Evolutionary conservation across 2,329 filamentous ascomycete genomes (phyloP).

Genomic region (Fusarium pseudocircinatum): DNA sequence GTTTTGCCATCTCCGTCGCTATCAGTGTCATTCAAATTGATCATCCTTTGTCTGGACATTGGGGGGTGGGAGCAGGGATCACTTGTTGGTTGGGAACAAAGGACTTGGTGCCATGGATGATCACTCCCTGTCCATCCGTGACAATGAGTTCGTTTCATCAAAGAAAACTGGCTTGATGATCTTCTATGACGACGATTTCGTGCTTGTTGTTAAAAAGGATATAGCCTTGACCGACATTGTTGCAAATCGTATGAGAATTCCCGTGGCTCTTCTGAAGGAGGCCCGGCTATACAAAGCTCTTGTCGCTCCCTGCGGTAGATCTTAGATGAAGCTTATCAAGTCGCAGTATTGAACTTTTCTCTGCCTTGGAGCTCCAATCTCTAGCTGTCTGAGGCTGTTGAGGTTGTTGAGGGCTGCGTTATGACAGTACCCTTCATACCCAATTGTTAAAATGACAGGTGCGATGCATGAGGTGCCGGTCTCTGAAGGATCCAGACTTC

Average conservation of each 20-base stretch:
- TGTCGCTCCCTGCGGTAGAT: background rate
- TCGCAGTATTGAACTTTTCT: no score
- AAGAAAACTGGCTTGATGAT: background rate
- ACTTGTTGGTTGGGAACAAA: background rate
- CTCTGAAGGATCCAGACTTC: background rate
- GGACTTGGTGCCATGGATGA: background rate
- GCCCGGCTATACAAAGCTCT: no score
- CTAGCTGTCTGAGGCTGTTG: no score
- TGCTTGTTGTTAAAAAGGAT: background rate
- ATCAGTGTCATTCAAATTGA: background rate
- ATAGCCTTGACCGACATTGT: background rate
- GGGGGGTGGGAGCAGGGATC: background rate
- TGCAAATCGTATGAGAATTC: background rate
- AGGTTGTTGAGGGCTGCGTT: background rate
- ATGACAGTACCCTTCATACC: background rate
- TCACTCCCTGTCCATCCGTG: background rate
- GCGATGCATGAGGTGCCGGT: background rate
- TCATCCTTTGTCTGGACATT: background rate
- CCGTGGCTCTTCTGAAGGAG: background rate
- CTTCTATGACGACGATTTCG: rapidly evolving
- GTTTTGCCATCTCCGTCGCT: background rate
- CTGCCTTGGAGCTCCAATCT: no score
- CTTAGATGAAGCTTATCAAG: rapidly evolving
- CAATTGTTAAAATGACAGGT: background rate
- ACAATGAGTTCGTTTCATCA: background rate